Base-by-base conservation (phyloP, 2,329 filamentous ascomycete species). In the Septoria petroselini region DNA sequence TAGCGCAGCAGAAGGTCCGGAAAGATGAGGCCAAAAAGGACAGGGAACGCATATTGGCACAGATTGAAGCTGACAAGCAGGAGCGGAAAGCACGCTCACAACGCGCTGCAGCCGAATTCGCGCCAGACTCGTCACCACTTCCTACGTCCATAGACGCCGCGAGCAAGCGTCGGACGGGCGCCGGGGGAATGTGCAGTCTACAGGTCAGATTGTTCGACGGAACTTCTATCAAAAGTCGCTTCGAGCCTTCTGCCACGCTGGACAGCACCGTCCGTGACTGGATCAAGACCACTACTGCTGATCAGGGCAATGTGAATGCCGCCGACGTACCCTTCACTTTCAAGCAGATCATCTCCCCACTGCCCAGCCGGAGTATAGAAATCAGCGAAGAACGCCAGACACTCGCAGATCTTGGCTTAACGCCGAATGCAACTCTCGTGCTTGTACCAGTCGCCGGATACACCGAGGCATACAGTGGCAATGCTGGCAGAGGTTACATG, bases 121-220 rank as follows among this genome's bases (percentile, higher is more conserved):
- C 46, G n/a, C 31, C 47, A 12, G 29, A 47, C 11, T 49, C 41
- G n/a, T 49, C 41, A 14, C 34, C 27, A 15, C 45, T 48, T 18
- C 39, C 51, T 4, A 48, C 58, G 12, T 52, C 55, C 11, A 50
- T 53, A 11, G 52, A 55, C 15, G 59, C 53, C 14, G 55, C 58
- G 6, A 51, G 52, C 8, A 53, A 37, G 30, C 50, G 49, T 18
- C 51, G 49, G n/a, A 43, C 30, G 18, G 60, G 57, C 34, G 51
- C 56, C 2, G 56, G 54, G 19, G 58, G 60, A 5, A 58, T 52
- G 35, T 68, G 66, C 45, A 52, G 55, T 14, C 72, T 96, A 1
- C 88, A 93, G 62, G 80, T 95, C 14, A 81, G 91, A 6, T 75
- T 95, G 0, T 86, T 94, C 49, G 89, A 96, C 64, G 91, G 91